Conservation (phyloP, 1,139 yeast genomes). For the Kluyveromyces sp. region DNA sequence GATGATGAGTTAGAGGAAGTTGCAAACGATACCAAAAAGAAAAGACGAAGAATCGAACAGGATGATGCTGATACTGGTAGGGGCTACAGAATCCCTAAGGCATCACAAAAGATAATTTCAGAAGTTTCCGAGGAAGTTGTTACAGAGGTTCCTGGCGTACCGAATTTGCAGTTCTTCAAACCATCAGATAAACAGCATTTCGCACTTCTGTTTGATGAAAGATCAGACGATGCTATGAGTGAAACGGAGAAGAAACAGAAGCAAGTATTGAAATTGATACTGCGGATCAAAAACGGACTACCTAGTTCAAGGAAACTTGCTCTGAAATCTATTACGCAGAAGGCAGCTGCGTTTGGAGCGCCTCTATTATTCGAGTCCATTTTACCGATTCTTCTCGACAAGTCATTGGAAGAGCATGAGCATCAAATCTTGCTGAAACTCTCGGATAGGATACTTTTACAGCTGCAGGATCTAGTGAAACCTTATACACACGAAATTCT, state of each 20-base stretch:
- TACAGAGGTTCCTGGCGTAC: conserved; percentile 57
- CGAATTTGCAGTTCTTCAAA: conserved; percentile 59
- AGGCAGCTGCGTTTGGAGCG: conserved; percentile 64
- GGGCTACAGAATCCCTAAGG: conserved; percentile 35
- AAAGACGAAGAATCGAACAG: conserved; percentile 1
- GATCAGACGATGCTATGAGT: conserved; percentile 35
- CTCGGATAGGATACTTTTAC: conserved; percentile 60
- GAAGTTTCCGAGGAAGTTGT: conserved; percentile 35
- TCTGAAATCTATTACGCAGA: conserved; percentile 58
- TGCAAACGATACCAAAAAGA: neutral
- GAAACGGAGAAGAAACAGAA: conserved; percentile 53
- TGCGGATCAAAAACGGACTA: conserved; percentile 73
- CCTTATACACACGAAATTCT: conserved; percentile 73
- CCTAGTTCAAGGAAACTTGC: conserved; percentile 65
- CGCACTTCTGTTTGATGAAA: conserved; percentile 47
- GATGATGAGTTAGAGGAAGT: neutral
- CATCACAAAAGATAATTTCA: conserved; percentile 21
- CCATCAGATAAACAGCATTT: conserved; percentile 70
- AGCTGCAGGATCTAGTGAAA: conserved; percentile 54
- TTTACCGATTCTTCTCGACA: conserved; percentile 69
- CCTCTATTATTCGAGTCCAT: conserved; percentile 58
- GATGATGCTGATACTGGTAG: neutral
- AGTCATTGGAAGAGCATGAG: conserved; percentile 71
- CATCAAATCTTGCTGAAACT: conserved; percentile 75
- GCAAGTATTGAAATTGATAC: conserved; percentile 54